phyloP scores from a whole-genome alignment of 2,329 filamentous ascomycete species.

The Elsinoe australis region DNA sequence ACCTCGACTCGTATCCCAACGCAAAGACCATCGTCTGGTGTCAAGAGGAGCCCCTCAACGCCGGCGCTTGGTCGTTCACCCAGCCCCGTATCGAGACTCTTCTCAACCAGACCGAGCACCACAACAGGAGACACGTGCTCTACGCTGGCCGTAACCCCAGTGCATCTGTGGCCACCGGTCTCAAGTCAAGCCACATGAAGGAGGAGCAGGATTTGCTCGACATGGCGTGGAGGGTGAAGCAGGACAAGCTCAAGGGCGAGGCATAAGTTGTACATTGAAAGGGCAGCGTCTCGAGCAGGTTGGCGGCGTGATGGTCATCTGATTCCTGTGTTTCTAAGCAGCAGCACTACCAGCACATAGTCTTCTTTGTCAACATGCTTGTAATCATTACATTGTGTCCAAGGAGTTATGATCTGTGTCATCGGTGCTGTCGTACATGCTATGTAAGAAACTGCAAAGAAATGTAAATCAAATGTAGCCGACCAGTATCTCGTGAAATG shows the following conservation, averaged over 20 bases:
- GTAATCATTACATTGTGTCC: conserved; percentile 7
- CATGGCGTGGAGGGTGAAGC: conserved; percentile 55
- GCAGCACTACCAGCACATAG: conserved; percentile 10
- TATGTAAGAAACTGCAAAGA: no score
- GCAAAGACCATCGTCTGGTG: conserved; percentile 95
- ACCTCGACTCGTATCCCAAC: conserved; percentile 94
- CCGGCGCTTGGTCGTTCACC: conserved; percentile 93
- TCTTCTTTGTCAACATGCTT: background rate
- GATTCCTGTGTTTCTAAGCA: conserved; percentile 5
- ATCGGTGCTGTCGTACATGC: no score
- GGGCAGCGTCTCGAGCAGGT: no score
- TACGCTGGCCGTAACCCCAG: conserved; percentile 93
- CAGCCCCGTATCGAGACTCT: conserved; percentile 96
- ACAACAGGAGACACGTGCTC: conserved; percentile 92
- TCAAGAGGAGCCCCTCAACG: conserved; percentile 96
- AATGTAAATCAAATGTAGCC: no score
- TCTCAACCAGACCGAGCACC: conserved; percentile 84
- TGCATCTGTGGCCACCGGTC: conserved; percentile 85
- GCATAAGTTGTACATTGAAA: background rate
- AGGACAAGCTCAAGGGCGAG: conserved; percentile 60
- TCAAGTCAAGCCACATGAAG: conserved; percentile 81
- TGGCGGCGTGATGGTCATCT: background rate
- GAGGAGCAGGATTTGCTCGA: conserved; percentile 81
- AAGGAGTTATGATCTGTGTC: background rate
- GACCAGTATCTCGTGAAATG: no score